phyloP scores from a whole-genome alignment of 202 grass and related monocot species.

The Schoenoplectus tabernaemontani region DNA sequence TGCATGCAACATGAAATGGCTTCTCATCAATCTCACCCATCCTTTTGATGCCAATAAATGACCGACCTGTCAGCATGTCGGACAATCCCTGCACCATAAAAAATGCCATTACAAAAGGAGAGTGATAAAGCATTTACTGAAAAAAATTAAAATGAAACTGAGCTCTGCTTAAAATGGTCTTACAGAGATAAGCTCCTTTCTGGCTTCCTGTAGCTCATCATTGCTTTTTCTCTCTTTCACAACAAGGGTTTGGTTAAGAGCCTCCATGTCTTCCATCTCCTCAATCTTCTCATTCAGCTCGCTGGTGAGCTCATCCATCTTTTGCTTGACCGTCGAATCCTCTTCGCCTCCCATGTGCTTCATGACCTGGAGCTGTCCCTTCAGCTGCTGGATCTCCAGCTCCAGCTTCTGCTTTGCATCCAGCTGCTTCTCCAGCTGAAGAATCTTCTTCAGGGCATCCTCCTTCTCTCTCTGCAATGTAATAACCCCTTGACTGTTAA shows the following conservation, averaged over 20 bases:
- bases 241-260: conserved; percentile 64
- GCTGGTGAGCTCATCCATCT: conserved; percentile 60
- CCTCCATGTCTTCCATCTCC: conserved; percentile 82
- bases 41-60: conserved; percentile 56
- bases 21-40: conserved; percentile 70
- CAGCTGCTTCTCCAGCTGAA: conserved; percentile 40
- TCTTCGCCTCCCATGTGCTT: conserved; percentile 48
- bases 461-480: conserved; percentile 39
- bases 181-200: conserved; percentile 72
- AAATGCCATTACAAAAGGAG: not conserved
- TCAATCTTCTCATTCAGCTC: conserved; percentile 77
- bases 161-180: not conserved
- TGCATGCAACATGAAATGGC: conserved; percentile 45
- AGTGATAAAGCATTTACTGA: not conserved
- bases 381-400: conserved; percentile 45
- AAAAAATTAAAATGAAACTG: conserved; percentile 12
- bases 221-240: conserved; percentile 76
- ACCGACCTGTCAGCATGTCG: conserved; percentile 25
- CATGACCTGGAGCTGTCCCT: conserved; percentile 38
- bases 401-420: conserved; percentile 49
- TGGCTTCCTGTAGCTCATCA: conserved; percentile 75
- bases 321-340: conserved; percentile 41
- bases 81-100: conserved; percentile 41
- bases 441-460: conserved; percentile 38
- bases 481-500: not conserved